Conservation (phyloP, 345 rosid species). For the Trapa incisa region DNA sequence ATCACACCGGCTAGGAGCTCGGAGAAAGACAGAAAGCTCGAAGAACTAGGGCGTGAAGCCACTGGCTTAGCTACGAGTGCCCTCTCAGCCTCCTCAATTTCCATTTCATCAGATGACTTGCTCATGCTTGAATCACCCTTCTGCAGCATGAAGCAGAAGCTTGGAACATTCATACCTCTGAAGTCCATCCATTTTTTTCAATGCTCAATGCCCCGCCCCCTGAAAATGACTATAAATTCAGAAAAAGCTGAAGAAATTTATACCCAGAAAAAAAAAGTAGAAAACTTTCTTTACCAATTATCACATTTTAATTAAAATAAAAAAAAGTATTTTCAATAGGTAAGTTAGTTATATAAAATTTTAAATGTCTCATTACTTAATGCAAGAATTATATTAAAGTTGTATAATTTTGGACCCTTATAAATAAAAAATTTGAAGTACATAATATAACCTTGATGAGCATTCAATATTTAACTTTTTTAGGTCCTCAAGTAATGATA, state of each 20-base stretch:
- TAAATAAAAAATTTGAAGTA: too few species aligned
- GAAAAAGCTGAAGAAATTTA: neutral
- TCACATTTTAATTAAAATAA: too few species aligned
- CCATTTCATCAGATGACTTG: slow-evolving; percentile 27
- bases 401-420: too few species aligned
- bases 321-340: too few species aligned
- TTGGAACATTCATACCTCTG: neutral
- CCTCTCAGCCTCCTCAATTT: slow-evolving; percentile 56
- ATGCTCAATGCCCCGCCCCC: neutral
- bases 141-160: neutral
- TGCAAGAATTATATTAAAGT: too few species aligned
- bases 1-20: slow-evolving; percentile 59
- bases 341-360: too few species aligned
- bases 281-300: too few species aligned
- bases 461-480: too few species aligned
- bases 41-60: slow-evolving; percentile 69
- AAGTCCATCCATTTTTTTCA: neutral
- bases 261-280: too few species aligned
- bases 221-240: neutral
- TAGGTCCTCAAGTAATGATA: too few species aligned
- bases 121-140: neutral
- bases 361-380: too few species aligned
- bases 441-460: too few species aligned
- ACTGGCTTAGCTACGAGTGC: slow-evolving; percentile 67
- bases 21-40: slow-evolving; percentile 50